Conservation (phyloP, 2,329 filamentous ascomycete species). For the Penicillium crustosum region DNA sequence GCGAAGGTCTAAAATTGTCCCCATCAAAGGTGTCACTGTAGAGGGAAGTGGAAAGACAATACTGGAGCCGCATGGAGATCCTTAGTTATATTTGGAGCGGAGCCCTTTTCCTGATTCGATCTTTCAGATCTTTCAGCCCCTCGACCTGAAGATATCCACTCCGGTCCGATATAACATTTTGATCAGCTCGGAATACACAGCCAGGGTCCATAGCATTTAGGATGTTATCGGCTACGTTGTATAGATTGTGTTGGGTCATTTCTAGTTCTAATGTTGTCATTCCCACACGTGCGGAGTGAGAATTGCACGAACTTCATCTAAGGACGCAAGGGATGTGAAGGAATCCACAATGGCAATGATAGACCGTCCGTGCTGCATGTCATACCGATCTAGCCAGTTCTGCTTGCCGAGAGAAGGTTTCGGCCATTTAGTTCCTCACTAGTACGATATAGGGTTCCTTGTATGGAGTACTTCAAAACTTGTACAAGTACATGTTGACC, state of each 20-base stretch:
- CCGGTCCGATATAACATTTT: background rate
- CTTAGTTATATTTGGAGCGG: background rate
- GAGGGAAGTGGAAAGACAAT: background rate
- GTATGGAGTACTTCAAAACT: background rate
- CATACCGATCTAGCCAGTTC: conserved; percentile 19
- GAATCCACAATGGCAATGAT: conserved; percentile 14
- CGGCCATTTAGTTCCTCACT: background rate
- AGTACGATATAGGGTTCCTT: background rate
- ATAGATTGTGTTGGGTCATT: background rate
- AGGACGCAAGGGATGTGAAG: conserved; percentile 23
- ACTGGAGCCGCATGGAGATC: conserved; percentile 9
- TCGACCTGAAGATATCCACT: background rate
- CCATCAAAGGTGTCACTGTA: background rate
- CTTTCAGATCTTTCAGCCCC: conserved; percentile 7
- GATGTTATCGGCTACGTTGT: background rate
- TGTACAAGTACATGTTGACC: conserved; percentile 1
- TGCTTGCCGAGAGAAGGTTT: background rate
- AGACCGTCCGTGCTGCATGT: conserved; percentile 24
- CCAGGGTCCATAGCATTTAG: background rate
- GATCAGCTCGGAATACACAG: background rate
- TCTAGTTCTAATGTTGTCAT: background rate
- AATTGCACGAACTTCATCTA: background rate
- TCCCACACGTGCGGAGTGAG: conserved; percentile 15
- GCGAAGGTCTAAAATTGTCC: background rate
- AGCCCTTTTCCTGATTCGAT: background rate